These are phyloP conservation scores for Cupressus sempervirens DNA, from an alignment of 75 land plant genomes.

Conservation along the genomic window DNA sequence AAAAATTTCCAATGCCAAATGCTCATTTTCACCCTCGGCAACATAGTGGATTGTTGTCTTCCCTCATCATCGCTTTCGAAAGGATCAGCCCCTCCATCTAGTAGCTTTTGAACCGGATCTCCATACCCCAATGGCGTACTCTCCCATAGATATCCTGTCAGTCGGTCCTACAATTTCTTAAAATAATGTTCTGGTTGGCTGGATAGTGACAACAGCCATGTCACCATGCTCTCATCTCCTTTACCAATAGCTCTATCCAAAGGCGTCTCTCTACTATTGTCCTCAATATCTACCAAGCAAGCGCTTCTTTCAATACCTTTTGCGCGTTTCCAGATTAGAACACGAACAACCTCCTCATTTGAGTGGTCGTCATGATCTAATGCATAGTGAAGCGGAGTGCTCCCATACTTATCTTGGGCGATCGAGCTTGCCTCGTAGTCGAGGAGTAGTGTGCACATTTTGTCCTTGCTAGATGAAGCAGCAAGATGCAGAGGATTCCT, in stretches of 20 bases:
- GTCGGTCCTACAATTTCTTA: not conserved
- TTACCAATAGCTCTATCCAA: not conserved
- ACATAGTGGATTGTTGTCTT: not conserved
- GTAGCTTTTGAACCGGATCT: not conserved
- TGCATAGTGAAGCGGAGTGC: not conserved
- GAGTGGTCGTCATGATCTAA: not conserved
- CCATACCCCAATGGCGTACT: not conserved
- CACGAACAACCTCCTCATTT: not conserved
- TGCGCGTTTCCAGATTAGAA: not conserved
- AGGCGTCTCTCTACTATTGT: not conserved
- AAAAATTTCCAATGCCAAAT: not conserved
- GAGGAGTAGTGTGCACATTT: not conserved
- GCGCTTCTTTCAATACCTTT: not conserved
- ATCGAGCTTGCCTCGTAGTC: not conserved
- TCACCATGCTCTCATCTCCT: not conserved
- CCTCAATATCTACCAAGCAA: not conserved
- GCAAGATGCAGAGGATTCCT: not conserved
- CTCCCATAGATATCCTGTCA: not conserved
- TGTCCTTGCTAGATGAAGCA: not conserved
- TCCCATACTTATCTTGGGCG: not conserved
- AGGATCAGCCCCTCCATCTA: not conserved
- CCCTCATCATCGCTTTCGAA: not conserved
- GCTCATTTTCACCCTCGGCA: not conserved
- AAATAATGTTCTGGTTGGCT: not conserved
- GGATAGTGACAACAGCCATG: not conserved